Percentiles rank a stretch among this genome's conserved stretches.
Evolutionary conservation across 257 asterid species (phyloP).

Genomic region (Leonotis leonurus): DNA sequence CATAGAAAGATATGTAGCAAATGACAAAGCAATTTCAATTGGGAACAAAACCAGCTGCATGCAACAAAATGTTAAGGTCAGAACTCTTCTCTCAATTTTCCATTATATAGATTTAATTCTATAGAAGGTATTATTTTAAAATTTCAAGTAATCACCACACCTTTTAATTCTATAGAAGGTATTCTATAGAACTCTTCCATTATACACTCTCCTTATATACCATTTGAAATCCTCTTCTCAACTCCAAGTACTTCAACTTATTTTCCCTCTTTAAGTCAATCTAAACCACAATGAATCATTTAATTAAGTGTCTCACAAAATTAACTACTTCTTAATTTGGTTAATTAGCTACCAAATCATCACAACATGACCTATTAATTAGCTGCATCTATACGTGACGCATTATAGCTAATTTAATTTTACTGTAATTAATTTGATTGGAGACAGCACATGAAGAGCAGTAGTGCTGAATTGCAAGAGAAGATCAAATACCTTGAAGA

Average conservation of each 20-base stretch:
- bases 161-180: too few species aligned
- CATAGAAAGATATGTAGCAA: constrained; percentile 13
- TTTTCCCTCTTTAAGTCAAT: too few species aligned
- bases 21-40: neutral
- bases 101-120: neutral
- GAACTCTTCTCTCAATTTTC: neutral
- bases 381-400: too few species aligned
- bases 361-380: neutral
- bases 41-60: neutral
- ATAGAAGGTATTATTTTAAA: neutral
- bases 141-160: too few species aligned
- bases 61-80: constrained; percentile 11
- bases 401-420: too few species aligned
- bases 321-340: too few species aligned
- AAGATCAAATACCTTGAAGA: constrained; percentile 42
- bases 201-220: too few species aligned
- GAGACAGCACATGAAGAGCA: constrained; percentile 29
- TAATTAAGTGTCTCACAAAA: too few species aligned
- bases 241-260: neutral
- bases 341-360: too few species aligned
- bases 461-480: constrained; percentile 13
- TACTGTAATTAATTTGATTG: neutral
- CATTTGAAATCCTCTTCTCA: neutral
- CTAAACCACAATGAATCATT: too few species aligned
- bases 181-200: too few species aligned